Evolutionary conservation across 352 stramenopile genomes (phyloP).

Genomic region (Blastocystis sp.): DNA sequence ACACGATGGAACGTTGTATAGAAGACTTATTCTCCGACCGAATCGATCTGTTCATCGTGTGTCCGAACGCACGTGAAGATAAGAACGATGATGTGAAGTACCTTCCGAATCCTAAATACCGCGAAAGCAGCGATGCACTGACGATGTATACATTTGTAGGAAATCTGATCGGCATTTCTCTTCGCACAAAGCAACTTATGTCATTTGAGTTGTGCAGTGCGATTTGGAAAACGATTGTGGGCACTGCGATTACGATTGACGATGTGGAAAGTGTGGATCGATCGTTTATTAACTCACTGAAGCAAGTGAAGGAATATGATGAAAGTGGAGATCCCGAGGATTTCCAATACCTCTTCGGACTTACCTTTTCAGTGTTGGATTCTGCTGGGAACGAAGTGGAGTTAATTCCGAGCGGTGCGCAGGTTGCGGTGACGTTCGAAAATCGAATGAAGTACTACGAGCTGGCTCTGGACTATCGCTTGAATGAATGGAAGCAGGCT

Average conservation of each 20-base stretch:
- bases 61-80: constrained; percentile 20
- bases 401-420: constrained; percentile 59
- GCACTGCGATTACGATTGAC: constrained; percentile 60
- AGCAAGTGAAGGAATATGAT: constrained; percentile 59
- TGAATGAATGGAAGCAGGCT: constrained; percentile 67
- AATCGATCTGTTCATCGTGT: constrained; percentile 46
- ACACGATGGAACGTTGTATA: constrained; percentile 56
- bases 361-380: constrained; percentile 6
- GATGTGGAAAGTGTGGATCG: constrained; percentile 63
- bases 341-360: constrained; percentile 22
- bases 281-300: constrained; percentile 65
- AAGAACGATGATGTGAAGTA: not conserved
- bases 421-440: constrained; percentile 65
- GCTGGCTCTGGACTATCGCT: constrained; percentile 63
- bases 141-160: constrained; percentile 79
- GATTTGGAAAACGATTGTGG: constrained; percentile 80
- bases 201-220: constrained; percentile 73
- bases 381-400: constrained; percentile 63
- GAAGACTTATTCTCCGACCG: constrained; percentile 49
- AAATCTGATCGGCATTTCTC: constrained; percentile 78
- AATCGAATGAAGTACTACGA: constrained; percentile 64
- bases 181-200: constrained; percentile 79
- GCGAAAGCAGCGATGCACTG: constrained; percentile 56
- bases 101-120: constrained; percentile 74
- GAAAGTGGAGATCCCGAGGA: not conserved